phyloP scores from a whole-genome alignment of 2,329 filamentous ascomycete species.

The Phyllosticta citrichinensis region DNA sequence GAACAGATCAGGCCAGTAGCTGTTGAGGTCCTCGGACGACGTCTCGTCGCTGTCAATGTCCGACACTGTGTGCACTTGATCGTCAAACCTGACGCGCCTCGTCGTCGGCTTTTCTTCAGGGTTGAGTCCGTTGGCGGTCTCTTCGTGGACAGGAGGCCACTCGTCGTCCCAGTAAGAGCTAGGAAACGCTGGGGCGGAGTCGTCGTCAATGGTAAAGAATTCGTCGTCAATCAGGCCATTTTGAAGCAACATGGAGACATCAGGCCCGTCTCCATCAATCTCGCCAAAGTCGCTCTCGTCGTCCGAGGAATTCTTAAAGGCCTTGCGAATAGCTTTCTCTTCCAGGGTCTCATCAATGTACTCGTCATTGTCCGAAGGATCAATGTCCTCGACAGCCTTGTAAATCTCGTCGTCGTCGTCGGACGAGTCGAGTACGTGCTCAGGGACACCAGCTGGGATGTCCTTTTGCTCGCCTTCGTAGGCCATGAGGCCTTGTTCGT shows the following conservation, averaged over 20 bases:
- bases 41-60: constrained; percentile 38
- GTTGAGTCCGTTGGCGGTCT: not conserved
- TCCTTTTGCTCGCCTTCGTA: constrained; percentile 18
- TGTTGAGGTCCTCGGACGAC: constrained; percentile 47
- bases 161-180: not conserved
- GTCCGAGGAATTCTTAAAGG: constrained; percentile 4
- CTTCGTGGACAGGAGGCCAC: not conserved
- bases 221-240: constrained; percentile 15
- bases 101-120: constrained; percentile 18
- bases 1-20: constrained; percentile 70
- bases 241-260: constrained; percentile 19
- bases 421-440: constrained; percentile 26
- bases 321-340: constrained; percentile 58
- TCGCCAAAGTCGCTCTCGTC: constrained; percentile 8
- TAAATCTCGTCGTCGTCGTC: constrained; percentile 44
- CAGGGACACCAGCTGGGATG: constrained; percentile 16
- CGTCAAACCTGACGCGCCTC: constrained; percentile 64
- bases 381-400: constrained; percentile 67
- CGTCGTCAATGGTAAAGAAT: constrained; percentile 4
- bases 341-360: constrained; percentile 73
- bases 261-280: not conserved
- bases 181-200: not conserved
- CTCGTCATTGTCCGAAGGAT: constrained; percentile 56
- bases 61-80: constrained; percentile 50
- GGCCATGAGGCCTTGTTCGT: constrained; percentile 23